phyloP scores from a whole-genome alignment of 2,329 filamentous ascomycete species.

The Exophiala lecanii-corni region DNA sequence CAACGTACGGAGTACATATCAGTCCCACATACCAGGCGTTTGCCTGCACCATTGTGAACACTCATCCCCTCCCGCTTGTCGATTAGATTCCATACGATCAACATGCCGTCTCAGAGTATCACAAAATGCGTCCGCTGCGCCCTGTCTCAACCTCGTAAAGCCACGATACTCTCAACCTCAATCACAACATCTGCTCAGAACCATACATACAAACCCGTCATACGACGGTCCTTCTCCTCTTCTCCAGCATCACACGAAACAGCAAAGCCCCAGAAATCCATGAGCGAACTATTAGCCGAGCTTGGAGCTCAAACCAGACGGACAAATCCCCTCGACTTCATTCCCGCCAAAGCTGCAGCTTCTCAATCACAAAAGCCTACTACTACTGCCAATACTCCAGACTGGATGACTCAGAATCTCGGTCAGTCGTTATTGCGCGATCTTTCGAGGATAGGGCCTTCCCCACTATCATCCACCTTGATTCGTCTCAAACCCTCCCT shows the following conservation, averaged over 20 bases:
- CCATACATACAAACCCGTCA: not conserved
- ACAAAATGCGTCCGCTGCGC: not conserved
- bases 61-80: too few relatives aligned
- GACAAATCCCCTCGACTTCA: not conserved
- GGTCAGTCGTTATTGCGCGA: not conserved
- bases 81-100: too few relatives aligned
- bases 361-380: not conserved
- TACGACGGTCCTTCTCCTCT: slow-evolving; percentile 3
- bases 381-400: slow-evolving; percentile 1
- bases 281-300: not conserved
- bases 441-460: not conserved
- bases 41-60: too few relatives aligned
- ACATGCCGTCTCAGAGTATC: not conserved
- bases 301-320: not conserved
- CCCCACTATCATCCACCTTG: not conserved
- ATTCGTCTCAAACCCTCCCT: slow-evolving; percentile 27
- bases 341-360: not conserved
- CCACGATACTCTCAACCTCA: not conserved
- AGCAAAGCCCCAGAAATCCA: slow-evolving; percentile 2
- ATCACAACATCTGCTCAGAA: not conserved
- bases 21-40: too few relatives aligned
- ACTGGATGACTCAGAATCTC: not conserved
- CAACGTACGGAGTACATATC: too few relatives aligned
- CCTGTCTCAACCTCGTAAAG: not conserved
- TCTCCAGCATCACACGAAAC: not conserved